Evolutionary conservation across 139 green algal species (phyloP).

Genomic region (Astrephomene gubernaculifera): DNA sequence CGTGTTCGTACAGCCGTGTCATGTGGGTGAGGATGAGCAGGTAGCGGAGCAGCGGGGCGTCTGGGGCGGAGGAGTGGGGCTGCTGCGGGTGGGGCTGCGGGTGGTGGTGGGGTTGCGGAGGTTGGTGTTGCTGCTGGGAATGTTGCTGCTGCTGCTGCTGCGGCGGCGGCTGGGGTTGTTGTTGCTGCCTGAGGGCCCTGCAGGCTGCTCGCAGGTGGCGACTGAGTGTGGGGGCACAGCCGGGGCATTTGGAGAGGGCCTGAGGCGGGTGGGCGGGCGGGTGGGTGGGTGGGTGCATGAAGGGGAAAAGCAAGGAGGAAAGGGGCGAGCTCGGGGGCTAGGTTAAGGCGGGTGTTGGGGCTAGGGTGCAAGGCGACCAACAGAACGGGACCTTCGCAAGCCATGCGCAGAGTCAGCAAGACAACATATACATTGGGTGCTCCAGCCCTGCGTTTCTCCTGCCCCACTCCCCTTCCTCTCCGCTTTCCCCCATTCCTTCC

Average conservation of each 20-base stretch:
- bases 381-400: no score
- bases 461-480: neutral
- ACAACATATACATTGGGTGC: no score
- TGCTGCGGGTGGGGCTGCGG: neutral
- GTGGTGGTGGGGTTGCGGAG: neutral
- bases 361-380: no score
- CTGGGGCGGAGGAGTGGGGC: neutral
- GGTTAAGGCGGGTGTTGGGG: no score
- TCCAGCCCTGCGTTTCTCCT: no score
- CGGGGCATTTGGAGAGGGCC: slow-evolving; percentile 26
- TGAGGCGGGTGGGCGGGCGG: no score
- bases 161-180: neutral
- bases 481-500: neutral
- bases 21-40: slow-evolving; percentile 33
- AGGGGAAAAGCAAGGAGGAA: no score
- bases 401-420: no score
- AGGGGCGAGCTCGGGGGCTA: no score
- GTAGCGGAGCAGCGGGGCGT: neutral
- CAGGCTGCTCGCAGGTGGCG: slow-evolving; percentile 2
- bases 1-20: slow-evolving; percentile 3
- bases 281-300: neutral
- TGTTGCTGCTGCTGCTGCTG: neutral
- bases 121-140: neutral
- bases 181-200: neutral
- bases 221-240: neutral